These are phyloP conservation scores for Chlorella ohadii DNA, from an alignment of 139 green algal species.

Conservation along the genomic window DNA sequence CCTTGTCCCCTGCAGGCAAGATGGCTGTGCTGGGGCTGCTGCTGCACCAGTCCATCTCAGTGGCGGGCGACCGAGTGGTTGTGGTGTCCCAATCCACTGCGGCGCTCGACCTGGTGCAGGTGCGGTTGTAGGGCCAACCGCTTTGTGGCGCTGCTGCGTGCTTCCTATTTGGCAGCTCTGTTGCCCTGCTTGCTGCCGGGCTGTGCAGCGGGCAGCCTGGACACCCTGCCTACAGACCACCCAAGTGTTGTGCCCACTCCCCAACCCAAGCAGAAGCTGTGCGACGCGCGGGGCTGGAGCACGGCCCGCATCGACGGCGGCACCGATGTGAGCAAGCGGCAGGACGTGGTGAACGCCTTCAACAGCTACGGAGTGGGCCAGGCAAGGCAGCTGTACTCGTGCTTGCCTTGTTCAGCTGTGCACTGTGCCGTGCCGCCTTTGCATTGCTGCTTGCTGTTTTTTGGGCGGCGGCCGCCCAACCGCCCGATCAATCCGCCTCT, in stretches of 20 bases:
- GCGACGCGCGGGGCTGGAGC: slow-evolving; percentile 18
- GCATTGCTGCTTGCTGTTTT: neutral
- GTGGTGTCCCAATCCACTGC: slow-evolving; percentile 78
- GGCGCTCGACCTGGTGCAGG: slow-evolving; percentile 73
- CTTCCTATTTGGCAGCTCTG: too few species aligned
- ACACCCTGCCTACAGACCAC: too few species aligned
- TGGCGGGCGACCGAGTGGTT: slow-evolving; percentile 59
- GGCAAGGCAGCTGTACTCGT: slow-evolving; percentile 27
- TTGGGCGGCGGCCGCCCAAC: too few species aligned
- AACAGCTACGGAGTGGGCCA: slow-evolving; percentile 69
- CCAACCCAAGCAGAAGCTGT: slow-evolving; percentile 6
- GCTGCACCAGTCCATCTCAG: slow-evolving; percentile 49
- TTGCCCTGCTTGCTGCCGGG: too few species aligned
- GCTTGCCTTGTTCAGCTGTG: neutral
- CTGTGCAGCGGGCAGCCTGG: neutral
- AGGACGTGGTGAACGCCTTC: slow-evolving; percentile 82
- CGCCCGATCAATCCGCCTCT: too few species aligned
- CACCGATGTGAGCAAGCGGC: slow-evolving; percentile 66
- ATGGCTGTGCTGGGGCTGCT: slow-evolving; percentile 65
- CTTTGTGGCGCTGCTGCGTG: too few species aligned
- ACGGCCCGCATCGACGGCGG: slow-evolving; percentile 80
- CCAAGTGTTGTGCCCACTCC: neutral
- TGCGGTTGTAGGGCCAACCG: neutral
- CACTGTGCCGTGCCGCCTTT: neutral
- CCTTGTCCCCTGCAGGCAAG: slow-evolving; percentile 60